phyloP scores from a whole-genome alignment of 768 basidiomycete genomes.

The Rickenella mellea region DNA sequence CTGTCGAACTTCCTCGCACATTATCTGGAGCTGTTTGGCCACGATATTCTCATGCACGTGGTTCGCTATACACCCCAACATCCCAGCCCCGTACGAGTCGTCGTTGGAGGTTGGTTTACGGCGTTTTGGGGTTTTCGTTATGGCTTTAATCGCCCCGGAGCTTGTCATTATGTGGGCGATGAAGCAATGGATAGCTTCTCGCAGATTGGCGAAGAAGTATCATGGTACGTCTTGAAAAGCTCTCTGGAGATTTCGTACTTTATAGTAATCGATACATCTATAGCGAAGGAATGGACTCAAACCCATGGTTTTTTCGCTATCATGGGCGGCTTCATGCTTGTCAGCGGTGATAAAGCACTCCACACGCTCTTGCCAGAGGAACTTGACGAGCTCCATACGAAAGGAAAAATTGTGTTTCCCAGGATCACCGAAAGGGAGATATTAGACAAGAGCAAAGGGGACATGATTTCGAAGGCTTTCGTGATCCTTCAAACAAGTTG shows the following conservation, averaged over 20 bases:
- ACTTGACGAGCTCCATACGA: neutral
- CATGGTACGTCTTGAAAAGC: slow-evolving; percentile 69
- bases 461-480: neutral
- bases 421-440: neutral
- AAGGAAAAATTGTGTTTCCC: neutral
- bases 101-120: slow-evolving; percentile 1
- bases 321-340: slow-evolving; percentile 1
- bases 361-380: neutral
- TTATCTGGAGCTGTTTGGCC: slow-evolving; percentile 18
- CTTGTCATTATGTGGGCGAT: slow-evolving; percentile 19
- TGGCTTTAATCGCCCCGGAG: slow-evolving; percentile 19
- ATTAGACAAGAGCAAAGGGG: neutral
- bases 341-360: neutral
- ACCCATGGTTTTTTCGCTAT: slow-evolving; percentile 2
- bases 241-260: slow-evolving; percentile 76
- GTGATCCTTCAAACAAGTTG: neutral
- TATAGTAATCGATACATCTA: slow-evolving; percentile 14
- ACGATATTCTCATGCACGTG: slow-evolving; percentile 21
- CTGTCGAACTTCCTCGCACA: slow-evolving; percentile 4
- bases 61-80: slow-evolving; percentile 21
- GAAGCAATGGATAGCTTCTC: slow-evolving; percentile 7
- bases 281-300: neutral
- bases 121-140: slow-evolving; percentile 13
- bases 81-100: slow-evolving; percentile 12
- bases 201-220: slow-evolving; percentile 27